phyloP scores from a whole-genome alignment of 192 early-diverging fungal species.

The Coemansia biformis region DNA sequence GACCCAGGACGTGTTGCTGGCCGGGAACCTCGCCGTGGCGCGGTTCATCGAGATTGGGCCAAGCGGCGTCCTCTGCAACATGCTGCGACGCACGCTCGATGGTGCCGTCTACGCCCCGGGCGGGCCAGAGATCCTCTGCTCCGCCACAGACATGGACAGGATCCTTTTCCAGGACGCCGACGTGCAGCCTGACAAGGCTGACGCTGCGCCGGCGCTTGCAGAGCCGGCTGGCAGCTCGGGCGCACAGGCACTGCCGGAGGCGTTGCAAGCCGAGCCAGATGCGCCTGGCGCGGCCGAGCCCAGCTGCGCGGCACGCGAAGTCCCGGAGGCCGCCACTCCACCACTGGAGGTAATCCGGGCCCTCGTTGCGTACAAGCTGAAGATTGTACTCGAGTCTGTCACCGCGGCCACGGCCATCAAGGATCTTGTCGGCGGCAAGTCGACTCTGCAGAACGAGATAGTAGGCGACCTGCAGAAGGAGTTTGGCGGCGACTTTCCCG shows the following conservation, averaged over 20 bases:
- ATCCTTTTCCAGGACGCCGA: slow-evolving; percentile 56
- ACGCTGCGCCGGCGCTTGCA: slow-evolving; percentile 3
- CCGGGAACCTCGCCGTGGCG: slow-evolving; percentile 61
- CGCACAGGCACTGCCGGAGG: too few relatives aligned
- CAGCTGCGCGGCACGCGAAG: not conserved
- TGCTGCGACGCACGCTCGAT: slow-evolving; percentile 82
- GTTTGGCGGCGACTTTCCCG: slow-evolving; percentile 75
- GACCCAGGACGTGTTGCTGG: slow-evolving; percentile 84
- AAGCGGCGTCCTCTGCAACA: slow-evolving; percentile 77
- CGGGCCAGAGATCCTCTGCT: slow-evolving; percentile 65
- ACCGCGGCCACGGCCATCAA: slow-evolving; percentile 60
- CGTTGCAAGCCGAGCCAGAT: too few relatives aligned
- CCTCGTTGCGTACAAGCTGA: slow-evolving; percentile 86
- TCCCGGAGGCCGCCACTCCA: slow-evolving; percentile 45
- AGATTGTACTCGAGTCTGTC: slow-evolving; percentile 72
- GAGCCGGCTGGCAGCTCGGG: not conserved
- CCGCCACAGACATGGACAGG: slow-evolving; percentile 57
- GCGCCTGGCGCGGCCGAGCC: too few relatives aligned
- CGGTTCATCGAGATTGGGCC: slow-evolving; percentile 89
- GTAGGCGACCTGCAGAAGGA: slow-evolving; percentile 92
- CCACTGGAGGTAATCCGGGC: slow-evolving; percentile 73
- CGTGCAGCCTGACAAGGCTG: not conserved
- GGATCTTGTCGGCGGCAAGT: slow-evolving; percentile 93
- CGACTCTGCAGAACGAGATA: slow-evolving; percentile 94
- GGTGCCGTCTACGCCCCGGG: slow-evolving; percentile 4